These are phyloP conservation scores for Suillus spraguei DNA, from an alignment of 768 basidiomycete species.

Conservation along the genomic window DNA sequence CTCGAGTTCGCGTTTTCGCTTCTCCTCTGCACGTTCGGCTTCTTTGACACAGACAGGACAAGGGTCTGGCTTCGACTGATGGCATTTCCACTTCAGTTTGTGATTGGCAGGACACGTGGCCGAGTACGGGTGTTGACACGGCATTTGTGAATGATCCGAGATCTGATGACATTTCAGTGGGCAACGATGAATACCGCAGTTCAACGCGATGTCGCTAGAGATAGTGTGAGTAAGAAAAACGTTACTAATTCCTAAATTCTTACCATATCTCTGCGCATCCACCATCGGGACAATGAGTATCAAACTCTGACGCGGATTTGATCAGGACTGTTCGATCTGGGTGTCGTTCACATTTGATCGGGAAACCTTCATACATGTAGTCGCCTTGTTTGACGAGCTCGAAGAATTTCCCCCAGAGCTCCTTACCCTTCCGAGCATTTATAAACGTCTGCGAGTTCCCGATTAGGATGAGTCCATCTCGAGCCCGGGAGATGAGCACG, in stretches of 20 bases:
- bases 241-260: slow-evolving; percentile 14
- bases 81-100: slow-evolving; percentile 44
- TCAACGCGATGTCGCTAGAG: slow-evolving; percentile 48
- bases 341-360: slow-evolving; percentile 60
- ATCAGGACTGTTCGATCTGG: slow-evolving; percentile 42
- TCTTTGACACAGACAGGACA: slow-evolving; percentile 55
- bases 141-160: slow-evolving; percentile 55
- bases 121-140: slow-evolving; percentile 42
- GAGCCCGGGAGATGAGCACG: slow-evolving; percentile 69
- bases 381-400: slow-evolving; percentile 40
- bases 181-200: slow-evolving; percentile 56
- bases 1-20: slow-evolving; percentile 41
- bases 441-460: slow-evolving; percentile 65
- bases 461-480: slow-evolving; percentile 64
- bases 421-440: slow-evolving; percentile 49
- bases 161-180: slow-evolving; percentile 63
- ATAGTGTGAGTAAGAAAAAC: slow-evolving; percentile 4
- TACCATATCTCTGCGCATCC: slow-evolving; percentile 67
- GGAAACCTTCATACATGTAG: slow-evolving; percentile 62
- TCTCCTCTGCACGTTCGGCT: slow-evolving; percentile 42
- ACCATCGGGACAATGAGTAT: slow-evolving; percentile 56
- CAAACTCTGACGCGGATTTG: slow-evolving; percentile 48
- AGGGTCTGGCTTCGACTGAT: slow-evolving; percentile 33
- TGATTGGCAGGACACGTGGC: slow-evolving; percentile 49
- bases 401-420: slow-evolving; percentile 56